Percentiles rank a stretch among this genome's conserved stretches.
Evolutionary conservation across 495 filamentous ascomycete species (phyloP).

Genomic region (Hypoxylon intermedium): DNA sequence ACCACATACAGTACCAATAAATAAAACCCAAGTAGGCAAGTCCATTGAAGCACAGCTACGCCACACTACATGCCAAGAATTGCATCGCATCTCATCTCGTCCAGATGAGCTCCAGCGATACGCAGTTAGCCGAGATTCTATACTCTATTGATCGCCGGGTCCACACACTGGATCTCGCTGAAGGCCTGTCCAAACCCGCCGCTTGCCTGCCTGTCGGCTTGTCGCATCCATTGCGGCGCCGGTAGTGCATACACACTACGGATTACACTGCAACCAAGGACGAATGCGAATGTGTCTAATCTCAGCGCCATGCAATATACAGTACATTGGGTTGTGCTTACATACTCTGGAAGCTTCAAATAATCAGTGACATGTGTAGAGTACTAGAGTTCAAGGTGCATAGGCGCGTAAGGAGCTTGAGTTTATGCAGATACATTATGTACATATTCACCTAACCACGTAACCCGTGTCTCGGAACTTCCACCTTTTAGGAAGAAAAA

Average conservation of each 20-base stretch:
- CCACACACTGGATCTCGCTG: conserved; percentile 20
- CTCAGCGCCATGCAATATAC: too few relatives aligned
- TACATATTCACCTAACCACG: too few relatives aligned
- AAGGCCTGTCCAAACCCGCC: not conserved
- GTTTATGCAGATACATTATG: too few relatives aligned
- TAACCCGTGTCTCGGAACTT: not conserved
- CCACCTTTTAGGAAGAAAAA: conserved; percentile 8
- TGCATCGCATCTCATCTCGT: conserved; percentile 11
- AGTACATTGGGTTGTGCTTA: too few relatives aligned
- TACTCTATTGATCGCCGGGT: not conserved
- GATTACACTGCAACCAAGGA: not conserved
- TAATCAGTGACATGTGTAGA: too few relatives aligned
- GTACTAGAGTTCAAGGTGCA: too few relatives aligned
- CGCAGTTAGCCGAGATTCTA: conserved; percentile 11
- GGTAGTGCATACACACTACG: not conserved
- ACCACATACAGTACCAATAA: too few relatives aligned
- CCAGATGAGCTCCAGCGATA: conserved; percentile 2
- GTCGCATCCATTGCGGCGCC: conserved; percentile 6
- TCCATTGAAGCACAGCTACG: not conserved
- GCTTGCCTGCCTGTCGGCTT: conserved; percentile 4
- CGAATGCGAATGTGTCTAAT: too few relatives aligned
- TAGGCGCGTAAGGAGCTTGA: too few relatives aligned
- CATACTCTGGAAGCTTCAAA: too few relatives aligned
- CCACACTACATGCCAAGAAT: conserved; percentile 4
- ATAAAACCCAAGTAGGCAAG: too few relatives aligned